Conservation (phyloP, 768 basidiomycete species). For the Inosperma sp. region DNA sequence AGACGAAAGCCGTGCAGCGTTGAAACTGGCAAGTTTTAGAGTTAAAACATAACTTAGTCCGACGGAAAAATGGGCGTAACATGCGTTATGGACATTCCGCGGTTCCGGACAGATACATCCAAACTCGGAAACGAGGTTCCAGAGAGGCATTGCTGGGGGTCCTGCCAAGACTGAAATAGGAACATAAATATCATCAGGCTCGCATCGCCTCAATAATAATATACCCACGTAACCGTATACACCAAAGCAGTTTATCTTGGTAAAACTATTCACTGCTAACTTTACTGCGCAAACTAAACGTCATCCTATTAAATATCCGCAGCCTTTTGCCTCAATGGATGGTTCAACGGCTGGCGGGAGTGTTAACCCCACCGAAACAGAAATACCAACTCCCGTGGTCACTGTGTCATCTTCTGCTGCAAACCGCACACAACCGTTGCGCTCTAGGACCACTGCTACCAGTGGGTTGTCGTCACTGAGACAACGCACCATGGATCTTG, state of each 20-base stretch:
- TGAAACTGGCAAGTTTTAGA: too few species aligned
- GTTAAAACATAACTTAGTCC: too few species aligned
- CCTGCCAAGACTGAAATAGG: too few species aligned
- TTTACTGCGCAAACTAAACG: not conserved
- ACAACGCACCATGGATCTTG: conserved; percentile 20
- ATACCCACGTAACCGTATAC: too few species aligned
- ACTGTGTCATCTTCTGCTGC: not conserved
- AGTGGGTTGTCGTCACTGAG: conserved; percentile 3
- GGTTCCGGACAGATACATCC: too few species aligned
- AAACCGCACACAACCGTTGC: not conserved
- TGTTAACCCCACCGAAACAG: not conserved
- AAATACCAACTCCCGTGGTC: not conserved
- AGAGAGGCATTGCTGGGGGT: too few species aligned
- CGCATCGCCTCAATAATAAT: too few species aligned
- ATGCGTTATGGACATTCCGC: too few species aligned
- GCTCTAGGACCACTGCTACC: not conserved
- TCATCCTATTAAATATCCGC: not conserved
- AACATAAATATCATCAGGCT: too few species aligned
- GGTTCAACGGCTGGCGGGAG: not conserved
- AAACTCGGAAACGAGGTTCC: too few species aligned
- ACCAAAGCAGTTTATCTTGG: not conserved
- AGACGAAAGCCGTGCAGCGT: too few species aligned
- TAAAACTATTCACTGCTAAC: not conserved
- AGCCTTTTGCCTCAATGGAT: not conserved
- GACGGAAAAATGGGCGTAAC: too few species aligned